Evolutionary conservation across 1,139 yeast species (phyloP), one percentile per base, ranked within the genome.

Genomic region (Yamadazyma pseudoaaseri): DNA sequence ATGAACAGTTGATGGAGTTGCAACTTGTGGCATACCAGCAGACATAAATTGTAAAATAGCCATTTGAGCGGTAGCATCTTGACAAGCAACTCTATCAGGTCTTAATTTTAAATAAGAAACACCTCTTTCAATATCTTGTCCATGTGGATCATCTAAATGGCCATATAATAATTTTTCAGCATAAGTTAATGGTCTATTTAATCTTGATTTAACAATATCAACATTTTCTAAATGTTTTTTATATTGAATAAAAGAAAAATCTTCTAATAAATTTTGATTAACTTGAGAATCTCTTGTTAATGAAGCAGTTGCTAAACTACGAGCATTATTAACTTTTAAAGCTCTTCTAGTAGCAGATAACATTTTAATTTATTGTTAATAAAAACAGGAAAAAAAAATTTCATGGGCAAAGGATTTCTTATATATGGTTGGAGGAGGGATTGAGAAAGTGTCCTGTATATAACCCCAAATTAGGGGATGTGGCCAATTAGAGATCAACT

Each of bases 81-180:
- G 98, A 79, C 97, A 90, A 42, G 98, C 97, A 54, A 92, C 97
- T 73, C 98, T 86, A 69, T 92, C 98, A 41, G 98, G 98, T 73
- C 97, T 86, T 64, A 92, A 81, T 72, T 92, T 90, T 70, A 92
- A 78, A 75, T 92, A 92, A 26, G 96, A 85, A 43, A 84, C 86
- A 72, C 98, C 98, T 70, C 97, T 86, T 72, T 84, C 86, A 54
- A 90, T 89, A 44, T 86, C 96, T 73, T 89, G 96, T 58, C 78
- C 87, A 54, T 87, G 95, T 51, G 97, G 97, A 58, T 92, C 82
- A 63, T 87, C 96, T 67, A 92, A 79, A 70, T 92, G 98, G 56
- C 96, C 95, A 73, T 92, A 92, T 54, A 92, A 77, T 53, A 92
- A 73, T 76, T 92, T 92, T 74, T 92, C 98, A 52, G 97, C 97